Percentiles rank a stretch among this genome's conserved stretches.
Evolutionary conservation across 495 filamentous ascomycete species (phyloP).

Genomic region (Thermothielavioides terrestris): DNA sequence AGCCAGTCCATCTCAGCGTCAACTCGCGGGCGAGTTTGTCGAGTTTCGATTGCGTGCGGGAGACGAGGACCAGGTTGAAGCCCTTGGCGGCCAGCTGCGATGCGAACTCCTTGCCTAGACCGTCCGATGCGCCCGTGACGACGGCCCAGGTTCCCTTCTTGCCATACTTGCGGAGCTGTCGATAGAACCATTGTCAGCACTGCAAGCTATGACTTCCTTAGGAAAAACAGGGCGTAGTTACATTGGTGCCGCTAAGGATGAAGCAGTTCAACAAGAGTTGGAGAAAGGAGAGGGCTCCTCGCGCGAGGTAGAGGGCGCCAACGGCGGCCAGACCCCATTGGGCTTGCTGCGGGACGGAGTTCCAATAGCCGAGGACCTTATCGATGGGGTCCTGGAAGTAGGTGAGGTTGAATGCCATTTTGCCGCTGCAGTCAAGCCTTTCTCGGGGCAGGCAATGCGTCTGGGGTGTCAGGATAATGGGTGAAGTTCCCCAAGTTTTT

Average conservation of each 20-base stretch:
- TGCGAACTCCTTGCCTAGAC: slow-evolving; percentile 94
- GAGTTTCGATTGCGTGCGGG: slow-evolving; percentile 87
- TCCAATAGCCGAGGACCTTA: slow-evolving; percentile 27
- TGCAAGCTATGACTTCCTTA: not conserved
- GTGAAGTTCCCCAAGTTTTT: no score
- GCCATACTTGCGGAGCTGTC: slow-evolving; percentile 81
- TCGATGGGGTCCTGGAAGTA: slow-evolving; percentile 26
- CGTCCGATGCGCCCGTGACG: slow-evolving; percentile 92
- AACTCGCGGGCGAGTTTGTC: slow-evolving; percentile 68
- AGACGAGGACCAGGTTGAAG: slow-evolving; percentile 89
- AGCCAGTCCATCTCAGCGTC: slow-evolving; percentile 50
- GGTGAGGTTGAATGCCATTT: not conserved
- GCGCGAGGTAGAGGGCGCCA: slow-evolving; percentile 51
- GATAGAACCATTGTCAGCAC: not conserved
- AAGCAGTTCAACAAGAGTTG: slow-evolving; percentile 66
- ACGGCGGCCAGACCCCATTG: slow-evolving; percentile 39
- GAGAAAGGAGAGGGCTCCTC: slow-evolving; percentile 51
- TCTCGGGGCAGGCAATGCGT: not conserved
- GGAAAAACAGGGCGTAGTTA: slow-evolving; percentile 21
- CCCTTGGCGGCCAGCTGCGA: slow-evolving; percentile 81
- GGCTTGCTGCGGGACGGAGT: slow-evolving; percentile 26
- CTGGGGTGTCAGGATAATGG: not conserved
- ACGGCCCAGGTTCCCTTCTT: slow-evolving; percentile 90
- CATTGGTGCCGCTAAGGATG: slow-evolving; percentile 55
- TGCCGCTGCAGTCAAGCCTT: not conserved